Evolutionary conservation across 2,329 filamentous ascomycete species (phyloP), one percentile per base, ranked within the genome.

Genomic region (Scortechinia acanthostroma): DNA sequence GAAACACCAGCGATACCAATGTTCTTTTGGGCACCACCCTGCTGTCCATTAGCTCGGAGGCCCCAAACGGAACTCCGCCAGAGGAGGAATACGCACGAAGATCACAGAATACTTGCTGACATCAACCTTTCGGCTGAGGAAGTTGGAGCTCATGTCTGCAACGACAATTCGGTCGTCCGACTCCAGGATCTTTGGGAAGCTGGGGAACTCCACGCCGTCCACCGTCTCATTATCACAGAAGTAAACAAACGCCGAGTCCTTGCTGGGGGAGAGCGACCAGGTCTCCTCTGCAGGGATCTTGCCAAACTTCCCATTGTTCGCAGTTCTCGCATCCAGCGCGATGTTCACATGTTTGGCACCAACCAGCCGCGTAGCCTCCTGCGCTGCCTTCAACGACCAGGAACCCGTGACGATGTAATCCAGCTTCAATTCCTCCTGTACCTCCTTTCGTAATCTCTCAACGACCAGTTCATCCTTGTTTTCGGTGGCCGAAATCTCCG

Each of bases 181-280:
- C 43, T 77, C 75, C 20, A 94, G 71, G 4, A 64, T 61, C 50
- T 82, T 67, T 20, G 91, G 91, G 57, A 80, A 83, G 3, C 55
- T 65, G 4, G 85, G 88, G 54, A 94, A 95, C 59, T 97, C 91
- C 16, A 97, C 89, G 23, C 91, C 91, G 56, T 95, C 89, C 4
- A 94, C 88, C 0, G 89, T 95, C 71, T 97, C 91, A 55, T 97
- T 97, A 62, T 91, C 86, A 62, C 91, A 95, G 62, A 81, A 91
- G 65, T 96, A 97, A 2, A 91, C 84, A 55, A 95, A 73, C 0
- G 89, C 78, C 6, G 83, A 70, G 28, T 78, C 71, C 52, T 79
- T 71, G 17, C 13, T 40, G 6, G 17, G 35, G 33, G 80, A 86
- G 4, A 93, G 73, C 23, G 74, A 85, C 88, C 89, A 96, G 17